Percentiles rank a stretch among this genome's conserved stretches.
Evolutionary conservation across 257 asterid species (phyloP).

Genomic region (Scutellaria minor): DNA sequence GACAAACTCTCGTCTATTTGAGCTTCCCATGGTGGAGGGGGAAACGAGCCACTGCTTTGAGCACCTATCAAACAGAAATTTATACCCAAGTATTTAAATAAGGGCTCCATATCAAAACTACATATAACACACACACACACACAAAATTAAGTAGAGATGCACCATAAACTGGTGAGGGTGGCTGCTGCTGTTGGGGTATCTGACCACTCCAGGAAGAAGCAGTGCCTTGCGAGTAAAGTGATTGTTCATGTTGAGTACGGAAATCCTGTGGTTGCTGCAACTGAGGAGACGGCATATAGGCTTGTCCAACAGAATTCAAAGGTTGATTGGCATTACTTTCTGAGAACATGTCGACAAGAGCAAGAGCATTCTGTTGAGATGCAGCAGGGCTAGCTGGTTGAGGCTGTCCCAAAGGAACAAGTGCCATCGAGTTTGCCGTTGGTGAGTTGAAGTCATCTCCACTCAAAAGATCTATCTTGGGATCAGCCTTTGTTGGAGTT

Average conservation of each 20-base stretch:
- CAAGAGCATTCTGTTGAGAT: conserved; percentile 87
- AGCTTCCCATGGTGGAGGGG: conserved; percentile 98
- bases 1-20: conserved; percentile 55
- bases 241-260: conserved; percentile 57
- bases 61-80: conserved; percentile 48
- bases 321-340: conserved; percentile 49
- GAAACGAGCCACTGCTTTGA: conserved; percentile 56
- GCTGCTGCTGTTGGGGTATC: conserved; percentile 73
- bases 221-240: conserved; percentile 59
- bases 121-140: not conserved
- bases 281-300: conserved; percentile 61
- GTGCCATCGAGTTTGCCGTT: conserved; percentile 59
- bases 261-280: conserved; percentile 64
- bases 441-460: conserved; percentile 90
- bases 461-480: conserved; percentile 89
- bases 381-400: conserved; percentile 69
- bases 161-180: conserved; percentile 78
- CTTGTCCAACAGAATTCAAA: conserved; percentile 56
- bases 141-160: conserved; percentile 31
- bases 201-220: conserved; percentile 67
- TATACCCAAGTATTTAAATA: no score
- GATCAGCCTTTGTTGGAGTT: conserved; percentile 56
- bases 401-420: conserved; percentile 85
- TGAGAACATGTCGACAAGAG: conserved; percentile 88
- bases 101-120: not conserved